Percentiles rank a stretch among this genome's conserved stretches.
These are phyloP conservation scores for Ceratonia siliqua DNA, from an alignment of 306 rosid genomes.

Conservation along the genomic window DNA sequence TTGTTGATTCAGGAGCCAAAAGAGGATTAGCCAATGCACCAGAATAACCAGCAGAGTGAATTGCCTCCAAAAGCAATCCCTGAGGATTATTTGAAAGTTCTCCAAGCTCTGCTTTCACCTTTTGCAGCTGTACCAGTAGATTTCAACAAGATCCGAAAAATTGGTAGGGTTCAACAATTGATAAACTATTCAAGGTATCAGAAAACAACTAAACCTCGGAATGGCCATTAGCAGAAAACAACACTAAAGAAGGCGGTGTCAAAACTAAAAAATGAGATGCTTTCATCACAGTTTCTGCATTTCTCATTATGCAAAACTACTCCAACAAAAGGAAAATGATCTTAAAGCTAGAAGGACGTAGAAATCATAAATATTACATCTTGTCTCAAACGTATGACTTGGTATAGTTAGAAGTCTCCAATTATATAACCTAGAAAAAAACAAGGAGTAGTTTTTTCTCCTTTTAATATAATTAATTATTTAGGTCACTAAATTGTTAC, in stretches of 20 bases:
- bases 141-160: constrained; percentile 36
- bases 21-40: constrained; percentile 97
- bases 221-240: constrained; percentile 7
- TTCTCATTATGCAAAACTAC: background rate
- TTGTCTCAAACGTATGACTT: background rate
- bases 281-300: background rate
- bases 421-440: constrained; percentile 2
- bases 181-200: background rate
- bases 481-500: background rate
- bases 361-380: background rate
- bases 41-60: constrained; percentile 89
- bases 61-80: constrained; percentile 89
- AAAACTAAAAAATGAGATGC: constrained; percentile 10
- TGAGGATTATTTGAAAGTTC: constrained; percentile 88
- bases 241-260: background rate
- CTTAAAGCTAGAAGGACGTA: constrained; percentile 9
- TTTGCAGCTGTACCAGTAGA: constrained; percentile 58
- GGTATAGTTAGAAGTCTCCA: background rate
- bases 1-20: constrained; percentile 75
- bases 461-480: background rate
- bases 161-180: background rate
- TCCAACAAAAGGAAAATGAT: background rate
- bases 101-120: constrained; percentile 77
- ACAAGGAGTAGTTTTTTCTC: constrained; percentile 10
- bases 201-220: background rate